These are phyloP conservation scores for Termitomyces sp. DNA, from an alignment of 1,284 basidiomycete species.

Conservation along the genomic window DNA sequence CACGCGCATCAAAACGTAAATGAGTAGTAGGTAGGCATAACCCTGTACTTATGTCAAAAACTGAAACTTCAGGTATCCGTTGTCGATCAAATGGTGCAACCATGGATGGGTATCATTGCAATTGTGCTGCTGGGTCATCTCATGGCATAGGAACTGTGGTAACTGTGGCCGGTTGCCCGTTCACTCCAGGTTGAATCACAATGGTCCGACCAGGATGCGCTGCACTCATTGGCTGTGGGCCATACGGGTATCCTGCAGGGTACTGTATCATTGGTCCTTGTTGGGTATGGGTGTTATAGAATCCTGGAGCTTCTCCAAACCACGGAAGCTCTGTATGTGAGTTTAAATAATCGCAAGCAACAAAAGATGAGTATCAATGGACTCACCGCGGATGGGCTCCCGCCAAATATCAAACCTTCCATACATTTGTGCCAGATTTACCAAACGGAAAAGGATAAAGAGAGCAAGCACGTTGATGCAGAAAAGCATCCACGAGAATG, in stretches of 20 bases:
- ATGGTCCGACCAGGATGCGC: constrained; percentile 59
- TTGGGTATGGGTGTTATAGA: constrained; percentile 39
- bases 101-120: background rate
- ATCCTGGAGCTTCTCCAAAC: constrained; percentile 46
- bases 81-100: background rate
- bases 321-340: constrained; percentile 37
- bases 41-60: constrained; percentile 5
- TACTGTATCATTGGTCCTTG: constrained; percentile 23
- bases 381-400: constrained; percentile 42
- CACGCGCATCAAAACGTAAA: constrained; percentile 16
- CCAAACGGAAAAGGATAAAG: constrained; percentile 31
- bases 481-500: constrained; percentile 74
- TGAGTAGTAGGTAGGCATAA: constrained; percentile 13
- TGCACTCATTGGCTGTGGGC: constrained; percentile 21
- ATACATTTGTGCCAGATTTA: constrained; percentile 34
- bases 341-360: background rate
- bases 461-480: constrained; percentile 45
- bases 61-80: background rate
- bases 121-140: background rate
- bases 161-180: constrained; percentile 56
- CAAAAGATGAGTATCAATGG: background rate
- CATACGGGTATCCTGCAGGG: constrained; percentile 20
- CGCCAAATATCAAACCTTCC: constrained; percentile 33
- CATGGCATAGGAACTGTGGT: constrained; percentile 45
- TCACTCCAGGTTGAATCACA: constrained; percentile 61